Conservation (phyloP, 345 rosid species). For the Limnanthes douglasii region DNA sequence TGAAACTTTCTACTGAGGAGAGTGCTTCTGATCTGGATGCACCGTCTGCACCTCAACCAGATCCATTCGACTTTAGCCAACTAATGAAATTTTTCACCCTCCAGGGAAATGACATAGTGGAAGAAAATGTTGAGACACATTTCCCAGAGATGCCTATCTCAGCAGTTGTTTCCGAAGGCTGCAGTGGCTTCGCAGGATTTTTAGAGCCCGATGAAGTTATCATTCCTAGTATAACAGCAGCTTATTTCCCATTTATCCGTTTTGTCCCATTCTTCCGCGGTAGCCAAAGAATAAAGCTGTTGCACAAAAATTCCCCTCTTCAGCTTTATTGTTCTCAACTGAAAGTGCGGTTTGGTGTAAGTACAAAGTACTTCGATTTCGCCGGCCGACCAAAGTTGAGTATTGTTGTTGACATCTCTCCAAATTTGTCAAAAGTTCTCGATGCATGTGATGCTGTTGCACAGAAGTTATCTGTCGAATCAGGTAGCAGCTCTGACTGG, state of each 20-base stretch:
- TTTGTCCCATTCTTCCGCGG: conserved; percentile 37
- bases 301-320: conserved; percentile 24
- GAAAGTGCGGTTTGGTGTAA: conserved; percentile 52
- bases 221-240: conserved; percentile 28
- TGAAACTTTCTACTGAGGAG: no score
- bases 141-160: conserved; percentile 13
- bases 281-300: conserved; percentile 26
- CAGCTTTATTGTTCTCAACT: conserved; percentile 40
- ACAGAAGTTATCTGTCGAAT: conserved; percentile 24
- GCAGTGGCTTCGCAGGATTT: conserved; percentile 26
- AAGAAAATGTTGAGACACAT: conserved; percentile 20
- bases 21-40: no score
- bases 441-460: conserved; percentile 46
- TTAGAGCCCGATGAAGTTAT: conserved; percentile 37
- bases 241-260: conserved; percentile 18
- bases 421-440: conserved; percentile 35
- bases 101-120: conserved; percentile 35
- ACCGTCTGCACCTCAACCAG: conserved; percentile 15
- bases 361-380: conserved; percentile 28
- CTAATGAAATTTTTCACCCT: conserved; percentile 22
- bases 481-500: conserved; percentile 59
- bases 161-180: conserved; percentile 20
- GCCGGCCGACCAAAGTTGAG: conserved; percentile 48
- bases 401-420: conserved; percentile 49
- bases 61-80: conserved; percentile 38